Evolutionary conservation across 2,329 filamentous ascomycete genomes (phyloP), one percentile per base, ranked within the genome.

Genomic region (Phaeosphaeriaceae sp.): DNA sequence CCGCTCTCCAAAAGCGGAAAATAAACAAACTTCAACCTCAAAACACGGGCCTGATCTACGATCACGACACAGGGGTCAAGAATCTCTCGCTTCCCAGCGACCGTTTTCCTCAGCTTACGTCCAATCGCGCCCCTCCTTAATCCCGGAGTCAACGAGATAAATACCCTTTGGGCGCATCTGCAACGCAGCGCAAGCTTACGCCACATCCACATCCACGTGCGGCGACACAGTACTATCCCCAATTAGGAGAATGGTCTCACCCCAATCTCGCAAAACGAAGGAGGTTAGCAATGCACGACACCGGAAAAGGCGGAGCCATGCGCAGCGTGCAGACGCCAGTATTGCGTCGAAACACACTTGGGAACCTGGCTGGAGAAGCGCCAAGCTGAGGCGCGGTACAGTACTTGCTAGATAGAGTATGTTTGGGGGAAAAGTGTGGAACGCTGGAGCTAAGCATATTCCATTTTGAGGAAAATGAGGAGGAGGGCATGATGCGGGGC

Each of bases 371-470:
- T n/a, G 35, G 35, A 13, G 35, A 40, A 6, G 15, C 15, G 35
- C 35, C 35, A 40, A 40, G 35, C 17, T 17, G 35, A 40, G 30
- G 30, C 10, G 11, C 30, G 11, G 35, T 17, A 17, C 15, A 17
- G 11, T 13, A 40, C 35, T 61, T 68, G 54, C 65, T 56, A 15
- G 24, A 63, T 60, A 35, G 13, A 56, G 65, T 48, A 68, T 55
- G 49, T 65, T 58, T 23, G 21, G 8, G 6, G 22, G 19, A 3
- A 4, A 43, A n/a, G 49, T 62, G 65, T 70, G 19, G 67, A 68
- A 62, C 60, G 55, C 67, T 68, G 67, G 19, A 32, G n/a, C 21
- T 55, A 64, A 40, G 62, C 67, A 67, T 70, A 22, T 21, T 46
- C 43, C 43, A 21, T 23, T 23, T 46, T n/a, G 43, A 23, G 43